These are phyloP conservation scores for Ogataea nitratoaversa DNA, from an alignment of 805 yeast species.

Conservation along the genomic window DNA sequence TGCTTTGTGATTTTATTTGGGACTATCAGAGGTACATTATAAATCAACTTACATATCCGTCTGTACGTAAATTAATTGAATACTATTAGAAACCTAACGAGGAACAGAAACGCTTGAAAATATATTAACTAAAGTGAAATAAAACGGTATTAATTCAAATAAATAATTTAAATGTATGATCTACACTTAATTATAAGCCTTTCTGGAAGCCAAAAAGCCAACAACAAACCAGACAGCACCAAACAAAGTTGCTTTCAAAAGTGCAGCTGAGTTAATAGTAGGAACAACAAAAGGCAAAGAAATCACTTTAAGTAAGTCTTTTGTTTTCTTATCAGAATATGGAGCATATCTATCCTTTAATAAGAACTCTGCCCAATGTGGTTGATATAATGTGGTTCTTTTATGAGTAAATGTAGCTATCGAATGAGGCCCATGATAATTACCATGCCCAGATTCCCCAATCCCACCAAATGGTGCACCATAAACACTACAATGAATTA, in stretches of 20 bases:
- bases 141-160: neutral
- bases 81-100: no score
- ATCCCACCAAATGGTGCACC: constrained; percentile 88
- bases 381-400: constrained; percentile 62
- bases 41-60: no score
- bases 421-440: constrained; percentile 73
- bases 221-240: neutral
- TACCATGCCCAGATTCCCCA: constrained; percentile 79
- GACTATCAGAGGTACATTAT: no score
- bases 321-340: constrained; percentile 30
- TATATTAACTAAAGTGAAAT: no score
- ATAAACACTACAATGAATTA: constrained; percentile 63
- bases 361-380: constrained; percentile 54
- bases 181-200: neutral
- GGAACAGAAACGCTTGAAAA: no score
- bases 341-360: constrained; percentile 70
- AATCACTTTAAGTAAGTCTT: neutral
- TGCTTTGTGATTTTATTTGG: no score
- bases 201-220: neutral
- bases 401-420: constrained; percentile 73
- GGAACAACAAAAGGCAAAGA: neutral
- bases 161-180: neutral
- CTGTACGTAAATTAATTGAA: no score
- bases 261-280: neutral
- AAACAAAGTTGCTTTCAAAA: neutral